Percentiles rank a stretch among this genome's conserved stretches.
phyloP scores from a whole-genome alignment of 148 eudicot species.

The Cornus controversa region DNA sequence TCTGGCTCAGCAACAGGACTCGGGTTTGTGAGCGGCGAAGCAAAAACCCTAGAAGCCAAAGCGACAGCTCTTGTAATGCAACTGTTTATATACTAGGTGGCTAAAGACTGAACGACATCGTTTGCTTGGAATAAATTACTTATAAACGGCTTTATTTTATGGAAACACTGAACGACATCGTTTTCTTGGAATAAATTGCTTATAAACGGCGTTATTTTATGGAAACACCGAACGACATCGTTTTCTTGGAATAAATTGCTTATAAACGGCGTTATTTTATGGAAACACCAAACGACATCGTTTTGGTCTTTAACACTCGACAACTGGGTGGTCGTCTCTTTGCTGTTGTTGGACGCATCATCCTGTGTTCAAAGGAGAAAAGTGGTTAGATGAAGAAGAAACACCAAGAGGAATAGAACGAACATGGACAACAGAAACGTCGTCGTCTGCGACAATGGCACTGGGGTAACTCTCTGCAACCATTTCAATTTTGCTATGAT shows the following conservation, averaged over 20 bases:
- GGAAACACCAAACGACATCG: background rate
- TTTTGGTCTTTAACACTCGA: background rate
- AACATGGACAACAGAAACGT: constrained; percentile 83
- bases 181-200: too few relatives aligned
- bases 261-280: background rate
- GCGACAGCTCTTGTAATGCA: too few relatives aligned
- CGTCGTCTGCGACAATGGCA: constrained; percentile 97
- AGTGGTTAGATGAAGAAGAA: background rate
- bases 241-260: too few relatives aligned
- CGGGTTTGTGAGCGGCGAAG: background rate
- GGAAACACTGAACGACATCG: too few relatives aligned
- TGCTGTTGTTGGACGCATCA: background rate
- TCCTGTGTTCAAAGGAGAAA: background rate
- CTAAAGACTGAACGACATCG: too few relatives aligned
- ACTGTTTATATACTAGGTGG: too few relatives aligned
- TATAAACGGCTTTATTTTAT: too few relatives aligned
- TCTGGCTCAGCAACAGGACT: background rate
- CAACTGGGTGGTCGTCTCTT: background rate
- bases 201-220: too few relatives aligned
- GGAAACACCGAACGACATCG: background rate
- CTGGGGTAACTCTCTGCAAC: constrained; percentile 54
- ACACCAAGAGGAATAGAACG: background rate
- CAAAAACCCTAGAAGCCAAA: background rate
- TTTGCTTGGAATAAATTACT: too few relatives aligned
- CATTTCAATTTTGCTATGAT: background rate